Evolutionary conservation across 768 basidiomycete species (phyloP).

Genomic region (Sistotremastrum niveocremeum): DNA sequence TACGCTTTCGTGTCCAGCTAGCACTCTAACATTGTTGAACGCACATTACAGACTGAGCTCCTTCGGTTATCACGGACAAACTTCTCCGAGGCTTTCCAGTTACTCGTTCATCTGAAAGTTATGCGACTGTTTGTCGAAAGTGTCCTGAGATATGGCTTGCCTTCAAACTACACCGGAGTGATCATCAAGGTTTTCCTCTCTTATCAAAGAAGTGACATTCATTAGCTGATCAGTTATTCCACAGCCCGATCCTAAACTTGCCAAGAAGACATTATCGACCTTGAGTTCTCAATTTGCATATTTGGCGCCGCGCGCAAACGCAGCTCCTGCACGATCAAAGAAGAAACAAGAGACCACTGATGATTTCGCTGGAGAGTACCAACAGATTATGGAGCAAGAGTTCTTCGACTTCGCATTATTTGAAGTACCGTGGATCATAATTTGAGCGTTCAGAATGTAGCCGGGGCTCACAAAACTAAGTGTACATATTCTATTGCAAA

Average conservation of each 20-base stretch:
- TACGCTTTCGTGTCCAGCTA: constrained; percentile 23
- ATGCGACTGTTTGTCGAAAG: constrained; percentile 88
- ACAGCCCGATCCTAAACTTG: constrained; percentile 77
- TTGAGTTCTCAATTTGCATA: constrained; percentile 74
- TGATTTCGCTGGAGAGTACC: constrained; percentile 84
- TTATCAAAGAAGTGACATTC: not conserved
- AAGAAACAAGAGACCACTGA: constrained; percentile 30
- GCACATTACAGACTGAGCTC: constrained; percentile 61
- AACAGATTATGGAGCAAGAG: constrained; percentile 87
- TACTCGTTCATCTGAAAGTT: constrained; percentile 87
- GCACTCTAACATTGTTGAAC: not conserved
- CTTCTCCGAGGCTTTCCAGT: constrained; percentile 93
- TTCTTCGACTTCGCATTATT: constrained; percentile 91
- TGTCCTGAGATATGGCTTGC: constrained; percentile 88
- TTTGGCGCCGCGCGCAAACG: constrained; percentile 56
- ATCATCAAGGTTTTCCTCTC: constrained; percentile 49
- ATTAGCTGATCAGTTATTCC: not conserved
- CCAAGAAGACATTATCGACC: constrained; percentile 61
- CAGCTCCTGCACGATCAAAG: constrained; percentile 28
- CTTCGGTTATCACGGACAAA: constrained; percentile 84
- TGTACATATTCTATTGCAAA: not conserved
- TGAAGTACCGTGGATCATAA: constrained; percentile 83
- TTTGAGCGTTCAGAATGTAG: constrained; percentile 20
- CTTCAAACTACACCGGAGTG: constrained; percentile 78
- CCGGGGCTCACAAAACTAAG: not conserved